phyloP scores from a whole-genome alignment of 352 stramenopile species.

The Globisporangium cystogenes region DNA sequence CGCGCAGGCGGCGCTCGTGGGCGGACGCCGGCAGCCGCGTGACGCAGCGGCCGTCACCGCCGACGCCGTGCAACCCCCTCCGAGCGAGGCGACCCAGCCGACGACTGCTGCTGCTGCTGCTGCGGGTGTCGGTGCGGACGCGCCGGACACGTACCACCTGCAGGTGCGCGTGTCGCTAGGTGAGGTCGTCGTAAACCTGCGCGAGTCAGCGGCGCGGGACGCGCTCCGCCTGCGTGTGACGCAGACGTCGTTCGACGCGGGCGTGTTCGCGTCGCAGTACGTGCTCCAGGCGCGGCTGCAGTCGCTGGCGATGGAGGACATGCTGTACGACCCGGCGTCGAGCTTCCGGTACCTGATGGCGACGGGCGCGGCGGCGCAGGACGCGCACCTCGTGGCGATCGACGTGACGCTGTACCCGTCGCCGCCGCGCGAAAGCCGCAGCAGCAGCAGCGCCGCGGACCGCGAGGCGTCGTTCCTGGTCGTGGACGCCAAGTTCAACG shows the following conservation, averaged over 20 bases:
- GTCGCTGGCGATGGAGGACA: conserved; percentile 65
- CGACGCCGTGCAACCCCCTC: not conserved
- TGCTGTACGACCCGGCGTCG: conserved; percentile 41
- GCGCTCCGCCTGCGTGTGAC: conserved; percentile 43
- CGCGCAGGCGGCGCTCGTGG: conserved; percentile 5
- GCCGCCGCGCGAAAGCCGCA: not conserved
- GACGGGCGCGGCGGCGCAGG: conserved; percentile 24
- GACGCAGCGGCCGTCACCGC: not conserved
- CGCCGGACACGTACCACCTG: conserved; percentile 34
- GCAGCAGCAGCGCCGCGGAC: not conserved
- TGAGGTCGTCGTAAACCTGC: conserved; percentile 47
- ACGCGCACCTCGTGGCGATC: conserved; percentile 38
- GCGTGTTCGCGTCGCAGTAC: conserved; percentile 40
- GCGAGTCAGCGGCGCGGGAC: conserved; percentile 37
- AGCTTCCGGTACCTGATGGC: conserved; percentile 64
- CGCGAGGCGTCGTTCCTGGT: conserved; percentile 27
- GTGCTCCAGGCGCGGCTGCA: conserved; percentile 43
- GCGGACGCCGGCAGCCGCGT: not conserved
- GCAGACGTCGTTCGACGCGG: conserved; percentile 41
- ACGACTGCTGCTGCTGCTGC: not conserved
- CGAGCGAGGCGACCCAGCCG: not conserved
- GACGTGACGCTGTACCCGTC: conserved; percentile 39
- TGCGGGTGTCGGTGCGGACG: not conserved
- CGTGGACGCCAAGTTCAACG: conserved; percentile 55
- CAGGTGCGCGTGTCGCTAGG: conserved; percentile 45